A percentile compares a stretch with the other conserved stretches of the same genome.
These are phyloP conservation scores for Casuarina cunninghamiana DNA, from an alignment of 306 rosid genomes.

Conservation along the genomic window DNA sequence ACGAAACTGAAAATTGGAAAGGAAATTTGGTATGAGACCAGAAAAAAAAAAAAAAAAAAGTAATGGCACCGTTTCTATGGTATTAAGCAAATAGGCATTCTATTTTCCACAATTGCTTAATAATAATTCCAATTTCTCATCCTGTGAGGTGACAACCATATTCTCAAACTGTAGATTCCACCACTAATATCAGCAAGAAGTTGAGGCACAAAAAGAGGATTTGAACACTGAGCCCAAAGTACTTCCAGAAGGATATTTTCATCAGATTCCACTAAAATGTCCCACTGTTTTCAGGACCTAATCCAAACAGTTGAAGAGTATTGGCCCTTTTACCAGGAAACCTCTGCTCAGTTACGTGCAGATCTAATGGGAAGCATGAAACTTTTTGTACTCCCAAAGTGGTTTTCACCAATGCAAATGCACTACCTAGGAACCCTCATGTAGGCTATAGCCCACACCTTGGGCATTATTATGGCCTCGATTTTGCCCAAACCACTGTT, in stretches of 20 bases:
- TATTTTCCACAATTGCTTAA: neutral
- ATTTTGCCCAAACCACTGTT: neutral
- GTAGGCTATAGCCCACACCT: neutral
- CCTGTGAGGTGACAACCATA: neutral
- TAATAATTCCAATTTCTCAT: neutral
- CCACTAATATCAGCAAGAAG: neutral
- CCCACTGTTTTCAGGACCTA: neutral
- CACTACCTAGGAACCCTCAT: conserved; percentile 2
- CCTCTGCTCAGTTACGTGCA: neutral
- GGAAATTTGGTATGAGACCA: neutral
- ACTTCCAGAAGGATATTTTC: neutral
- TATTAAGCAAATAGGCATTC: neutral
- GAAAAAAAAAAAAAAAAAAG: neutral
- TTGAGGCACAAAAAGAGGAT: neutral
- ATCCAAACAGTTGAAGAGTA: neutral
- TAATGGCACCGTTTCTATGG: neutral
- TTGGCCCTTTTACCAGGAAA: neutral
- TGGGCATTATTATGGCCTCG: conserved; percentile 3
- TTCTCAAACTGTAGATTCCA: neutral
- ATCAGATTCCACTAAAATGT: neutral
- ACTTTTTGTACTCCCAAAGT: neutral
- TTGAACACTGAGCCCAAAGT: neutral
- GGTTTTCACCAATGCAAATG: neutral
- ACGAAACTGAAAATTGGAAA: neutral
- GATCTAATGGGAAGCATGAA: neutral